Conservation (phyloP, 192 early-diverging fungal species). For the Pecoramyces ruminantium region DNA sequence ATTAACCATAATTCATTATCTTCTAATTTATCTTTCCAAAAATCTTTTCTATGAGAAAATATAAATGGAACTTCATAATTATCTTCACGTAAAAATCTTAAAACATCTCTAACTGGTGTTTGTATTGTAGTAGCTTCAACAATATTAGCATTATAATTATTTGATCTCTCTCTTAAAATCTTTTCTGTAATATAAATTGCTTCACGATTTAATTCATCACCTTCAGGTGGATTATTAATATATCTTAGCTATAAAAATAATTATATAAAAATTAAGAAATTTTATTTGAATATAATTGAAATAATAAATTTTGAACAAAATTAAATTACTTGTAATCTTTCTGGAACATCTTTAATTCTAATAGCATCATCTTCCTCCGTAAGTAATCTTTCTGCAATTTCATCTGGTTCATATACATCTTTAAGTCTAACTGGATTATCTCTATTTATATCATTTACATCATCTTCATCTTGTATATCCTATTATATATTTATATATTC, state of each 20-base stretch:
- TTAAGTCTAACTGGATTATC: conserved; percentile 2
- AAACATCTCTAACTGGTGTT: conserved; percentile 25
- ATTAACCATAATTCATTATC: conserved; percentile 2
- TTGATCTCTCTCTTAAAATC: background rate
- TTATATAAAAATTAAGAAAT: background rate
- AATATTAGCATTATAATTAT: too few species aligned
- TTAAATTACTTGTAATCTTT: conserved; percentile 76
- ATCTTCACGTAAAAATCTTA: conserved; percentile 54
- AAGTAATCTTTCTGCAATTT: conserved; percentile 72
- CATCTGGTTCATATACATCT: conserved; percentile 57
- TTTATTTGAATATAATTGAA: background rate
- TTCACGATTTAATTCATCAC: background rate
- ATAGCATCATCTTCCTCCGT: conserved; percentile 85
- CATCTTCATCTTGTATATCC: conserved; percentile 5
- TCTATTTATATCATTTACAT: conserved; percentile 6
- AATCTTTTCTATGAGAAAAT: conserved; percentile 66
- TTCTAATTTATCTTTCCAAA: conserved; percentile 28
- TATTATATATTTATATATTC: conserved; percentile 13
- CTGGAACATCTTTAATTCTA: conserved; percentile 72
- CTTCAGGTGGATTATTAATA: background rate
- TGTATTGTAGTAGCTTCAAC: conserved; percentile 2
- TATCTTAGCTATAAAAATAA: background rate
- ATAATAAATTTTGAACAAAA: too few species aligned
- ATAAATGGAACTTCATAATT: conserved; percentile 81
- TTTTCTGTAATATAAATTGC: background rate